Percentiles rank a stretch among this genome's conserved stretches.
These are phyloP conservation scores for Cutaneotrichosporon spelunceum DNA, from an alignment of 1,284 basidiomycete genomes.

Conservation along the genomic window DNA sequence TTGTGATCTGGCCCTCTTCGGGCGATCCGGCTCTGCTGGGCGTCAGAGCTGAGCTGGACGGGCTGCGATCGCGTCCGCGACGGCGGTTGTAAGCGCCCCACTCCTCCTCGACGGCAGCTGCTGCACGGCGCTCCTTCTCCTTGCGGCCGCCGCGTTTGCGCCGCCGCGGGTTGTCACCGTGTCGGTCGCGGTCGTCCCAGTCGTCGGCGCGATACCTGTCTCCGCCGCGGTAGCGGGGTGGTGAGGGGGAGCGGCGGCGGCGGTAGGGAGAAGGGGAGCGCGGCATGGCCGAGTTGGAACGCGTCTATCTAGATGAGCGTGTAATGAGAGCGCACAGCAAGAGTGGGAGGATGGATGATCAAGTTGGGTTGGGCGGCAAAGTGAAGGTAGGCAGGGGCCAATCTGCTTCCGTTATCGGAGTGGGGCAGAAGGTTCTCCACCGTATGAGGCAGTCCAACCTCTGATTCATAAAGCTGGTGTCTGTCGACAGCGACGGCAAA, in stretches of 20 bases:
- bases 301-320: no score
- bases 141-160: conserved; percentile 10
- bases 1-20: conserved; percentile 47
- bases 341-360: background rate
- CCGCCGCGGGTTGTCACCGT: conserved; percentile 15
- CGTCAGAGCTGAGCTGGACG: conserved; percentile 1
- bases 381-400: background rate
- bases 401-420: background rate
- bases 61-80: conserved; percentile 4
- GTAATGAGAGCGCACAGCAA: background rate
- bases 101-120: conserved; percentile 4
- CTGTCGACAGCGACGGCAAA: no score
- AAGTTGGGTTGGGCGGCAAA: background rate
- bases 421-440: no score
- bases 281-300: conserved; percentile 22
- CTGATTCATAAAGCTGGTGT: no score
- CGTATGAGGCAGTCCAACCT: no score
- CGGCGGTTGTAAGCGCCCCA: conserved; percentile 27
- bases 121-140: conserved; percentile 16
- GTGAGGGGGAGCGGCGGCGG: conserved; percentile 30
- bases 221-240: conserved; percentile 18
- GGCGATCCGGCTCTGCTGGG: conserved; percentile 32
- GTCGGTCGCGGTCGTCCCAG: conserved; percentile 15
- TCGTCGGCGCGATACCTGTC: conserved; percentile 23
- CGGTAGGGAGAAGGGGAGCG: conserved; percentile 39